Evolutionary conservation across 345 rosid genomes (phyloP), one percentile per base, ranked within the genome.

Genomic region (Rhizophora mangle): DNA sequence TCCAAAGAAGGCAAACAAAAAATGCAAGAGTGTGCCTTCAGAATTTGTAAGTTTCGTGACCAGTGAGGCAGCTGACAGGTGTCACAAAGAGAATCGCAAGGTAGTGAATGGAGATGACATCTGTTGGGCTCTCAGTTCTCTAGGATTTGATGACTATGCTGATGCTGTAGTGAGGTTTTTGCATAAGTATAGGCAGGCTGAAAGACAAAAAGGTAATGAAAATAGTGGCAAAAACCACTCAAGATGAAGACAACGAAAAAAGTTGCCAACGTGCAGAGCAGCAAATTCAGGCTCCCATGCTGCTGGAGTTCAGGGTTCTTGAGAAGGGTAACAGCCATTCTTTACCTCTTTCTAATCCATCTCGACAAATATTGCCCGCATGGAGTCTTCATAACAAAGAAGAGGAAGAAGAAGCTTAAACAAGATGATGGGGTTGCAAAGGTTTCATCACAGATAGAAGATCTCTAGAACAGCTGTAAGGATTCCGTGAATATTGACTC

Each of bases 51-150:
- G 96, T 76, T 90, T 88, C 66, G 89, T 90, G 66, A 88, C 96
- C 0, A 84, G 86, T n/a, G 96, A 90, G 80, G 96, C 96, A 22
- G 84, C 96, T 16, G 87, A 88, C 71, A 90, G 78, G 83, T 88
- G 96, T 70, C 92, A 87, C 70, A 87, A 80, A 78, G 95, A 88
- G 88, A 91, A 88, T 76, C 86, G 97, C n/a, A 91, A 87, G 87
- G 87, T 94, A 3, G 81, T 88, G 76, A 88, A 83, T 60, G 97
- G 97, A 78, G 92, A 88, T 21, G 97, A 91, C 76, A 83, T 91
- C 66, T 88, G 92, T 76, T 84, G 94, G 92, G 92, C 97, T 78
- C 79, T 91, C 18, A 83, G 84, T 68, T 73, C 92, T 72, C 83
- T 91, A 54, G 94, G 97, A 75, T 84, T 91, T 53, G 97, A 88